A percentile compares a stretch with the other conserved stretches of the same genome.
phyloP scores from a whole-genome alignment of 1,284 basidiomycete genomes.

The Sanghuangporus baumii region DNA sequence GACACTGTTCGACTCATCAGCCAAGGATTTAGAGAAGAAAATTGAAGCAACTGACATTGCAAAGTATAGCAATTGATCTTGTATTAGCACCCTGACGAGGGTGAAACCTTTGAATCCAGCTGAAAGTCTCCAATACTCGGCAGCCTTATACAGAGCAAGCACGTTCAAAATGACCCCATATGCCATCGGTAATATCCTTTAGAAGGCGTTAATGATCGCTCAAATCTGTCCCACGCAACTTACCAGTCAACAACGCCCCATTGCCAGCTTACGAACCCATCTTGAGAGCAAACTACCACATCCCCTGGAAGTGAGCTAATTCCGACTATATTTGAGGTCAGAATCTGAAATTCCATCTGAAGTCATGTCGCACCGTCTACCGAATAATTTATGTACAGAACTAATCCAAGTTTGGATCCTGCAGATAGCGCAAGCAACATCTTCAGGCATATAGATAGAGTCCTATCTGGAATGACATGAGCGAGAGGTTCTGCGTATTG shows the following conservation, averaged over 20 bases:
- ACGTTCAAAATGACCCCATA: background rate
- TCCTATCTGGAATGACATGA: background rate
- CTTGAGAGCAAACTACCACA: background rate
- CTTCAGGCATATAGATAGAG: background rate
- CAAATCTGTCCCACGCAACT: background rate
- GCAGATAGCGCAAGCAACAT: background rate
- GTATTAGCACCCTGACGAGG: slow-evolving; percentile 1
- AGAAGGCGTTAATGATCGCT: background rate
- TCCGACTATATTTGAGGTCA: background rate
- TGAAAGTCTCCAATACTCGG: background rate
- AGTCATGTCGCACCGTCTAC: background rate
- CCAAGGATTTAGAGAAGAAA: background rate
- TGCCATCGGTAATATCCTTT: background rate
- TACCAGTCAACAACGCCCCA: background rate
- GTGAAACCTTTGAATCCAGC: background rate
- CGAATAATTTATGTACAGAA: background rate
- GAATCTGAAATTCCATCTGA: background rate
- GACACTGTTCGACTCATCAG: background rate
- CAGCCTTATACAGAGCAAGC: background rate
- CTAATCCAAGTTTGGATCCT: background rate
- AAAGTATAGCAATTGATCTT: slow-evolving; percentile 1
- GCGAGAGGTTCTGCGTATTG: slow-evolving; percentile 9
- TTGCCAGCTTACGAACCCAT: background rate
- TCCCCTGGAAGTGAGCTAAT: background rate
- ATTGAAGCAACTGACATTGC: background rate